Evolutionary conservation across 2,329 filamentous ascomycete genomes (phyloP).

Genomic region (Coniella lustricola): DNA sequence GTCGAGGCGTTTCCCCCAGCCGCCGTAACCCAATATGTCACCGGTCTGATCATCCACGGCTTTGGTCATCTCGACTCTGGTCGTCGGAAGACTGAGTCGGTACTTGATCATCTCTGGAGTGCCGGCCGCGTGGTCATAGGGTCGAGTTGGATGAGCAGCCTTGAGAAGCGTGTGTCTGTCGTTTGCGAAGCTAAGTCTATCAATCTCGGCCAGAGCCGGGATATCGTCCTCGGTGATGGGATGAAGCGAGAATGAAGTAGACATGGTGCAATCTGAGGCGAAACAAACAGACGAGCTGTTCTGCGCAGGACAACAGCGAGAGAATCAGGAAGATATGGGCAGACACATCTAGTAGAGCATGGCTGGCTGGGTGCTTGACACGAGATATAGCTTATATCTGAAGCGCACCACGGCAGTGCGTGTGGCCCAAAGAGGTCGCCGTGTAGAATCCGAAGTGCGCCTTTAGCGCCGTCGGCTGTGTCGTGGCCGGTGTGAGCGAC

Average conservation of each 20-base stretch:
- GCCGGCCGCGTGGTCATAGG: conserved; percentile 23
- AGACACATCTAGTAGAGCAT: neutral
- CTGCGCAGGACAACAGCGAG: too few species aligned
- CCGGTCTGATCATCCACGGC: conserved; percentile 25
- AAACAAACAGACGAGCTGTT: neutral
- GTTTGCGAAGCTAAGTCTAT: conserved; percentile 25
- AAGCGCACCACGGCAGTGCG: neutral
- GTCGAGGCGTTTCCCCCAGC: conserved; percentile 27
- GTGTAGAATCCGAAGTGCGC: neutral
- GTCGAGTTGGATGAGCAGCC: conserved; percentile 22
- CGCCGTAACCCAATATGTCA: conserved; percentile 26
- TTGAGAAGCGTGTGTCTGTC: conserved; percentile 29
- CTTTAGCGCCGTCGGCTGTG: neutral
- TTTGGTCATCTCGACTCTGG: conserved; percentile 25
- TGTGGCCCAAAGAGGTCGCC: neutral
- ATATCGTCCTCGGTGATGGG: conserved; percentile 21
- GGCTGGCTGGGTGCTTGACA: too few species aligned
- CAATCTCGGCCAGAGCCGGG: conserved; percentile 24
- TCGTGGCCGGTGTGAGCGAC: neutral
- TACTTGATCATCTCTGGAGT: conserved; percentile 17
- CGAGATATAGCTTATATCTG: neutral
- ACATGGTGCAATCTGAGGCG: neutral
- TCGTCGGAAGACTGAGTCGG: conserved; percentile 18
- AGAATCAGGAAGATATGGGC: neutral
- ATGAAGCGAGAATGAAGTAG: conserved; percentile 3